phyloP scores from a whole-genome alignment of 257 asterid species.

The Solanum rostratum region DNA sequence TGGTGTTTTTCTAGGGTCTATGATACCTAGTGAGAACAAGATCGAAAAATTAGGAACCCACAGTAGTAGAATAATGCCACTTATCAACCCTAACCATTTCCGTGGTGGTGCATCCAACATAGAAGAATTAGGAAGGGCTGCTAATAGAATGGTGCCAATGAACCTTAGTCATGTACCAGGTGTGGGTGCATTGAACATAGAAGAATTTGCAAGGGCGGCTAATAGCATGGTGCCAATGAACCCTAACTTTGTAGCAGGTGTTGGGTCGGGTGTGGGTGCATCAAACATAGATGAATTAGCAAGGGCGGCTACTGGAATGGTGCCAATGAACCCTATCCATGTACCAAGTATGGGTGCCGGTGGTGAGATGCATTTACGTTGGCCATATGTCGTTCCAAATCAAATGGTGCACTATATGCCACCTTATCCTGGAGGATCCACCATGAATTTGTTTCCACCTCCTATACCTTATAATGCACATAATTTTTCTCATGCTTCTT shows the following conservation, averaged over 20 bases:
- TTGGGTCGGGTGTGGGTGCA: background rate
- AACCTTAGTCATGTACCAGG: background rate
- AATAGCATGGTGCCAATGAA: background rate
- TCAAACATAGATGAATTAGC: background rate
- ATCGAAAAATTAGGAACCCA: background rate
- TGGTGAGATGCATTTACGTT: background rate
- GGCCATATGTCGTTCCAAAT: background rate
- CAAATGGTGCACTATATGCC: background rate
- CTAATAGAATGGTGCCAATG: background rate
- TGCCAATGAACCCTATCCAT: background rate
- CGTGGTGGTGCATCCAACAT: background rate
- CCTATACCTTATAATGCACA: background rate
- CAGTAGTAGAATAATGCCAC: background rate
- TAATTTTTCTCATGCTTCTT: background rate
- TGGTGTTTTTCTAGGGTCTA: background rate
- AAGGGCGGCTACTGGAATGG: background rate
- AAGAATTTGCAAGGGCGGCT: background rate
- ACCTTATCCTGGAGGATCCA: background rate
- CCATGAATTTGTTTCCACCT: background rate
- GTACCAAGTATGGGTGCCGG: background rate
- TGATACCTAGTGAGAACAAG: background rate
- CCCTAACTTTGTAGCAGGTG: background rate
- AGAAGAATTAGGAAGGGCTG: background rate
- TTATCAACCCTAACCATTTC: background rate
- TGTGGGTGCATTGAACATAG: background rate